Percentiles rank a stretch among this genome's conserved stretches.
phyloP scores from a whole-genome alignment of 495 filamentous ascomycete genomes.

The Annulohypoxylon stygium region DNA sequence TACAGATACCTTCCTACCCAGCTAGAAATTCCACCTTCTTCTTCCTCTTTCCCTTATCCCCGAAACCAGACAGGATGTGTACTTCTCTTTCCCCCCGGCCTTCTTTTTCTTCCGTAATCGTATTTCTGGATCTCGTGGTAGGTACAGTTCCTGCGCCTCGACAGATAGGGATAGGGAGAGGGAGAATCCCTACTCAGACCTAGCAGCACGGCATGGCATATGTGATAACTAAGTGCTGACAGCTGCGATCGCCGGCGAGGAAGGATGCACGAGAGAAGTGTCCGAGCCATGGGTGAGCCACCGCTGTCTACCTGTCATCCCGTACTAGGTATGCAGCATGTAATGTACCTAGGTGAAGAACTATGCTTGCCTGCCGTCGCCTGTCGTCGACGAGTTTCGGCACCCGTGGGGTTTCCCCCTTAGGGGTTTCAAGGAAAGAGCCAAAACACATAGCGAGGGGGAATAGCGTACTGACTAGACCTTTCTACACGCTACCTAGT shows the following conservation, averaged over 20 bases:
- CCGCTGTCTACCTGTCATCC: background rate
- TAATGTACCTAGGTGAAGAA: background rate
- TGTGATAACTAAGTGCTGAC: constrained; percentile 27
- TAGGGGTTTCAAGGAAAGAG: constrained; percentile 10
- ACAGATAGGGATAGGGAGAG: background rate
- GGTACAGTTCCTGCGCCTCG: constrained; percentile 1
- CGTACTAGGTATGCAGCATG: background rate
- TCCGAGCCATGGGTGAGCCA: constrained; percentile 11
- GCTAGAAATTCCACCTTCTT: background rate
- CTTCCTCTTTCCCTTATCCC: constrained; percentile 4
- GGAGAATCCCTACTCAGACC: background rate
- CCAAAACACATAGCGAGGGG: background rate
- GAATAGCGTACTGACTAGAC: background rate
- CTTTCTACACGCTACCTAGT: too few species aligned
- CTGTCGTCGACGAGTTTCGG: background rate
- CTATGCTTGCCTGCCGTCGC: background rate
- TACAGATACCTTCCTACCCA: background rate
- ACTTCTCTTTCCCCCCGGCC: background rate
- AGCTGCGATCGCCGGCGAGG: constrained; percentile 19
- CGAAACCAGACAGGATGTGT: background rate
- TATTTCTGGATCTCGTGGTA: background rate
- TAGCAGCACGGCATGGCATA: background rate
- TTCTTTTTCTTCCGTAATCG: too few species aligned
- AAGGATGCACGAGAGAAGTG: constrained; percentile 15
- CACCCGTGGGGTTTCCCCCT: background rate